These are phyloP conservation scores for Pelargonium citronellum DNA, from an alignment of 441 rosid genomes.

Conservation along the genomic window DNA sequence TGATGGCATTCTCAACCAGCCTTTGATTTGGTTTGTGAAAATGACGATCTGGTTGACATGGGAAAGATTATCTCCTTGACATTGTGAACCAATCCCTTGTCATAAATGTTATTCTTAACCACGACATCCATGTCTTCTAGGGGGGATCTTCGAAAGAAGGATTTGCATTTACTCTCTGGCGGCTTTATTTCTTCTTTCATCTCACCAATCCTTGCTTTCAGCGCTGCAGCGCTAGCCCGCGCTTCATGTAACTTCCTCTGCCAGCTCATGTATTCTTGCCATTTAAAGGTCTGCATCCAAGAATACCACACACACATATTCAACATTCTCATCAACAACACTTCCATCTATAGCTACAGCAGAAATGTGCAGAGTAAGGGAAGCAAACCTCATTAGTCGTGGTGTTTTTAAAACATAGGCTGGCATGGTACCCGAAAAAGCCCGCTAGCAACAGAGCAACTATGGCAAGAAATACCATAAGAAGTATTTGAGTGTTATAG, in stretches of 20 bases:
- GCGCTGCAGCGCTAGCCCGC: conserved; percentile 49
- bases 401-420: conserved; percentile 69
- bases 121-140: conserved; percentile 39
- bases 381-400: conserved; percentile 77
- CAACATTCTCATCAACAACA: background rate
- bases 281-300: conserved; percentile 64
- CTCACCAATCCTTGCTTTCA: conserved; percentile 44
- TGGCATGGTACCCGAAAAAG: conserved; percentile 69
- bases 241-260: conserved; percentile 63
- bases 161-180: conserved; percentile 45
- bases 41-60: conserved; percentile 43
- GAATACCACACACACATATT: too few species aligned
- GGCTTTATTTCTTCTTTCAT: conserved; percentile 35
- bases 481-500: conserved; percentile 69
- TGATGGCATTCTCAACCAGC: conserved; percentile 21
- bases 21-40: conserved; percentile 39
- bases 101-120: conserved; percentile 45
- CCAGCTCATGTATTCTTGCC: conserved; percentile 77
- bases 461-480: conserved; percentile 72
- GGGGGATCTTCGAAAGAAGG: conserved; percentile 52
- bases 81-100: conserved; percentile 56
- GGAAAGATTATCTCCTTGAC: conserved; percentile 61
- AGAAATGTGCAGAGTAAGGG: background rate
- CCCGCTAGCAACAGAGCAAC: conserved; percentile 70
- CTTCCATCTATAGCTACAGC: background rate